phyloP scores from a whole-genome alignment of 2,329 filamentous ascomycete species.

The Dactylellina parvicollis region DNA sequence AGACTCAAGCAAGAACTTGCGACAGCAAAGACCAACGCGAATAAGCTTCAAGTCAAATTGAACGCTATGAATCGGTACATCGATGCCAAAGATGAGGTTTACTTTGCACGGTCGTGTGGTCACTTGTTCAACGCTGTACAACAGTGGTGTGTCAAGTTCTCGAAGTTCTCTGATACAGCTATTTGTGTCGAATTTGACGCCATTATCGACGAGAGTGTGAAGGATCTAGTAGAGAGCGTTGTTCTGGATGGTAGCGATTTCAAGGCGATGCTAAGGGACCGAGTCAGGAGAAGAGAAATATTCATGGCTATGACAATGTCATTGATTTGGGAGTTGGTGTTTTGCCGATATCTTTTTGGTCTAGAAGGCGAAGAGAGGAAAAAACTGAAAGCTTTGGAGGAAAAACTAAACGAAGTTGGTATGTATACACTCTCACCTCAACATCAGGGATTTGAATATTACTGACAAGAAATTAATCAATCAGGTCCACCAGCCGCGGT shows the following conservation, averaged over 20 bases:
- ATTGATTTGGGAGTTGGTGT: conserved; percentile 99
- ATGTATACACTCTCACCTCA: conserved; percentile 56
- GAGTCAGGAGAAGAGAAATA: conserved; percentile 86
- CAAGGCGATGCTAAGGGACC: conserved; percentile 84
- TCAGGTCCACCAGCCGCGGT: conserved; percentile 80
- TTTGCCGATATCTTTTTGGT: conserved; percentile 96
- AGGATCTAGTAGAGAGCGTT: conserved; percentile 92
- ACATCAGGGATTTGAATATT: conserved; percentile 16
- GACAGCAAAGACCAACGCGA: conserved; percentile 72
- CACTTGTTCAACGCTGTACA: conserved; percentile 95
- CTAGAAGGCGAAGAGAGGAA: conserved; percentile 98
- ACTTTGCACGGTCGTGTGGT: conserved; percentile 93
- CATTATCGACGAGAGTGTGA: conserved; percentile 89
- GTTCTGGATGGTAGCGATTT: conserved; percentile 94
- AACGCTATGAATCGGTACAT: conserved; percentile 73
- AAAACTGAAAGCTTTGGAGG: conserved; percentile 95
- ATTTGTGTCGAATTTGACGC: conserved; percentile 64
- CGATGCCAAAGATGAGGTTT: conserved; percentile 84
- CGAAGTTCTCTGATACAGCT: conserved; percentile 77
- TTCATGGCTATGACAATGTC: conserved; percentile 99
- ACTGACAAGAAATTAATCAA: conserved; percentile 52
- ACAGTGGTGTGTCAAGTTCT: conserved; percentile 97
- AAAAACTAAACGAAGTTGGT: conserved; percentile 84
- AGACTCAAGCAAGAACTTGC: conserved; percentile 81
- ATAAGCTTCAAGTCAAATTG: conserved; percentile 69